A percentile compares a stretch with the other conserved stretches of the same genome.
Conservation (phyloP, 352 stramenopile genomes). For the Pythium aristosporum region DNA sequence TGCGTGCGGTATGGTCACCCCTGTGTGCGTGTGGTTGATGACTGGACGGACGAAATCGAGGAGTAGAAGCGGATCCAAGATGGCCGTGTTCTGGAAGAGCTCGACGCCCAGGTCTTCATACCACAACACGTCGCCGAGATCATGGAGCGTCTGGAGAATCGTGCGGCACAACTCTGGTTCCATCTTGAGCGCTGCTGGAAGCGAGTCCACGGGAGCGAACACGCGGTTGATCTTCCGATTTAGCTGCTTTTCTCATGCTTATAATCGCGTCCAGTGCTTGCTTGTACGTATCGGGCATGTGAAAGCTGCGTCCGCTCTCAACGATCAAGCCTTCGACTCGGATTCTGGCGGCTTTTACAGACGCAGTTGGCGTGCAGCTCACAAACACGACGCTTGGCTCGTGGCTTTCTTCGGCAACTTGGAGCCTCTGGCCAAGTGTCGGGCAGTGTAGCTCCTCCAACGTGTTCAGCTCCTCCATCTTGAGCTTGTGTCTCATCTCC, state of each 20-base stretch:
- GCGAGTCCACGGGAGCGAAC: neutral
- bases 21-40: slow-evolving; percentile 10
- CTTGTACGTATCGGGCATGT: neutral
- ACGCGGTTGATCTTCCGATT: neutral
- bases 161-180: neutral
- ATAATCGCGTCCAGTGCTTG: neutral
- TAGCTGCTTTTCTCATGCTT: neutral
- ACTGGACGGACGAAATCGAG: slow-evolving; percentile 19
- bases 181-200: neutral
- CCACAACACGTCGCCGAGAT: slow-evolving; percentile 22
- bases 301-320: neutral
- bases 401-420: neutral
- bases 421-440: neutral
- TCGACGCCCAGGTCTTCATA: slow-evolving; percentile 9
- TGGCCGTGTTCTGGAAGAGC: slow-evolving; percentile 1
- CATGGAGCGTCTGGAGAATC: slow-evolving; percentile 19
- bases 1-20: neutral
- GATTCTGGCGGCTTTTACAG: neutral
- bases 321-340: neutral
- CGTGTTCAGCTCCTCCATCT: neutral
- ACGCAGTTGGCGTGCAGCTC: neutral
- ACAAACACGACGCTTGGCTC: neutral
- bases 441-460: neutral
- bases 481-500: neutral
- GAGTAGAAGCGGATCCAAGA: slow-evolving; percentile 12